Evolutionary conservation across 345 rosid genomes (phyloP).

Genomic region (Mallotus nudiflorus): DNA sequence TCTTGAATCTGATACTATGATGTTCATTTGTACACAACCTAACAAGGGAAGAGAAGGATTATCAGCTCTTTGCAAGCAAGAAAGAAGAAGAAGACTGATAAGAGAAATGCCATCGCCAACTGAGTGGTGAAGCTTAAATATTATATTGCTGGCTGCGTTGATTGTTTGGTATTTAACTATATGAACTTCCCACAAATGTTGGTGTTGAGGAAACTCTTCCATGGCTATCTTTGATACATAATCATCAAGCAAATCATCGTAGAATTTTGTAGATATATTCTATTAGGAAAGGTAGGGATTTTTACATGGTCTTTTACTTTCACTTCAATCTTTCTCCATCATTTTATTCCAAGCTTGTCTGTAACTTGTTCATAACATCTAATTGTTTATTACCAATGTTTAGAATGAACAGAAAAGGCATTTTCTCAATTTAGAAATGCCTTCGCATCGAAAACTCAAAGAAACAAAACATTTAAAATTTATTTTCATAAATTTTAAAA

Average conservation of each 20-base stretch:
- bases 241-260: too few species aligned
- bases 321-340: too few species aligned
- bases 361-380: slow-evolving; percentile 21
- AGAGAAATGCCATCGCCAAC: slow-evolving; percentile 57
- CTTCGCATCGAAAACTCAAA: too few species aligned
- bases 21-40: background rate
- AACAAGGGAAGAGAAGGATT: slow-evolving; percentile 41
- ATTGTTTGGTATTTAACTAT: slow-evolving; percentile 44
- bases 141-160: slow-evolving; percentile 25
- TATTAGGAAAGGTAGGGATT: too few species aligned
- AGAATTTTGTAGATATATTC: too few species aligned
- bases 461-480: too few species aligned
- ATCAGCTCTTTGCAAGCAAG: slow-evolving; percentile 54
- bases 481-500: too few species aligned
- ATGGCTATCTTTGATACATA: slow-evolving; percentile 24
- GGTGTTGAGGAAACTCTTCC: slow-evolving; percentile 32
- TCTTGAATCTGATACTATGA: background rate
- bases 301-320: too few species aligned
- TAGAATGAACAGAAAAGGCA: too few species aligned
- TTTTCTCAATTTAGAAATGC: too few species aligned
- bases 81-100: too few species aligned
- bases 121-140: slow-evolving; percentile 58
- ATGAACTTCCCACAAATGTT: slow-evolving; percentile 57
- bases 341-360: slow-evolving; percentile 21
- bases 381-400: background rate